Evolutionary conservation across 2,329 filamentous ascomycete genomes (phyloP), one percentile per base, ranked within the genome.

Genomic region (Emergomyces orientalis): DNA sequence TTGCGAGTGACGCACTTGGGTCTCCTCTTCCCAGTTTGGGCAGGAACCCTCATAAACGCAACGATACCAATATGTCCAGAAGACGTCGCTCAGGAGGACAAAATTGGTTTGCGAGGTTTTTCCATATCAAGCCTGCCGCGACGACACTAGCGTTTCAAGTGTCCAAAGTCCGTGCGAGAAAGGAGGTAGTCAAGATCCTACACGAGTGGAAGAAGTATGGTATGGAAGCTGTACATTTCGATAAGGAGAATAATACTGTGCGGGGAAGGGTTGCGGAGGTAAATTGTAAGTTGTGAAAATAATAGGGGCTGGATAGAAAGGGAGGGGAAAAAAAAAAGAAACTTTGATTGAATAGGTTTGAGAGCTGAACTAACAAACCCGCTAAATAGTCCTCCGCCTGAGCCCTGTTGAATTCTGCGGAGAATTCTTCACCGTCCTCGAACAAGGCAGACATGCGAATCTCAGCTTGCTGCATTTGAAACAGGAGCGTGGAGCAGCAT

Each of bases 401-500:
- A 94, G 92, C 72, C 88, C 91, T 62, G 91, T 97, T n/a, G 83
- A 88, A 17, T 92, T 97, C 75, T 88, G 90, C 19, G 86, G 87
- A 45, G 91, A 97, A 73, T 83, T 97, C 65, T 95, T 95, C 78
- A 91, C 88, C 1, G 88, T 96, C 45, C 88, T 96, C 65, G 90
- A 96, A 77, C 89, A 94, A 71, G 90, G 90, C 57, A 87, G 85
- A 69, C 87, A 86, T 66, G 86, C 85, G 55, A 87, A 87, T 56
- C 82, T 97, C 61, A 89, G 88, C 73, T 86, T 97, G 67, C 86
- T 90, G 37, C 88, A 90, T 43, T 90, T 97, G 73, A 93, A 89
- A 1, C 92, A 97, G 71, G 91, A 94, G 71, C 87, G 87, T 63
- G 94, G 93, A n/a, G 92, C 93, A 1, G 91, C 90, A 45, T 94